Evolutionary conservation across 768 basidiomycete genomes (phyloP).

Genomic region (Podaxis sp.): DNA sequence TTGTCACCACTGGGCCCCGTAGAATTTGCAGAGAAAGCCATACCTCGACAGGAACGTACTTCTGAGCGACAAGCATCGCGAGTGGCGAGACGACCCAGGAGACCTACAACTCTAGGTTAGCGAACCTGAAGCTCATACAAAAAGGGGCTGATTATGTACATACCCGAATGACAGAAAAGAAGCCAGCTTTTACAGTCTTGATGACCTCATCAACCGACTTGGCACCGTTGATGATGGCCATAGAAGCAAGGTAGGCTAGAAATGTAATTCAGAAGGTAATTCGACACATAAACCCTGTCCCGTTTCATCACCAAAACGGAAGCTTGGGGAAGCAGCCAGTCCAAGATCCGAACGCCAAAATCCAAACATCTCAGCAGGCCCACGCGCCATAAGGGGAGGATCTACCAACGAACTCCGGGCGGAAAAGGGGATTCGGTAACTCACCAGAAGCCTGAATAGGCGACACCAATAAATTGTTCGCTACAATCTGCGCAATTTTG

Average conservation of each 20-base stretch:
- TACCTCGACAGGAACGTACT: constrained; percentile 75
- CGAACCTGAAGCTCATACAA: not conserved
- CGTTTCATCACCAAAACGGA: not conserved
- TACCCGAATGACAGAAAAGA: constrained; percentile 74
- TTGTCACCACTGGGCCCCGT: not conserved
- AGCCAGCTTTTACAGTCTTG: constrained; percentile 69
- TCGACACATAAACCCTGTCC: not conserved
- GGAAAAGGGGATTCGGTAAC: constrained; percentile 20
- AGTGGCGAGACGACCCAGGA: constrained; percentile 80
- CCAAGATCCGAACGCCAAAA: not conserved
- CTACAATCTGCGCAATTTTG: constrained; percentile 71
- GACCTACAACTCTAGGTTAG: constrained; percentile 45
- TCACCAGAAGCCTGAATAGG: constrained; percentile 72
- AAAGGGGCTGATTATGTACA: constrained; percentile 19
- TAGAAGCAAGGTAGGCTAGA: constrained; percentile 70
- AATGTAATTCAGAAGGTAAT: not conserved
- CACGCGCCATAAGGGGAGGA: not conserved
- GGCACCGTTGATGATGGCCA: constrained; percentile 85
- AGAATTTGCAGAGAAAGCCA: constrained; percentile 18
- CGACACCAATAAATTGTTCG: constrained; percentile 73
- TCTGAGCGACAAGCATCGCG: constrained; percentile 75
- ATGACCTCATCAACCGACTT: constrained; percentile 61
- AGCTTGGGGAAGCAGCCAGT: not conserved
- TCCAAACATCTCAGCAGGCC: not conserved
- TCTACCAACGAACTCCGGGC: not conserved